Percentiles rank a stretch among this genome's conserved stretches.
Evolutionary conservation across 495 filamentous ascomycete species (phyloP).

Genomic region (Massariosphaeria phaeospora): DNA sequence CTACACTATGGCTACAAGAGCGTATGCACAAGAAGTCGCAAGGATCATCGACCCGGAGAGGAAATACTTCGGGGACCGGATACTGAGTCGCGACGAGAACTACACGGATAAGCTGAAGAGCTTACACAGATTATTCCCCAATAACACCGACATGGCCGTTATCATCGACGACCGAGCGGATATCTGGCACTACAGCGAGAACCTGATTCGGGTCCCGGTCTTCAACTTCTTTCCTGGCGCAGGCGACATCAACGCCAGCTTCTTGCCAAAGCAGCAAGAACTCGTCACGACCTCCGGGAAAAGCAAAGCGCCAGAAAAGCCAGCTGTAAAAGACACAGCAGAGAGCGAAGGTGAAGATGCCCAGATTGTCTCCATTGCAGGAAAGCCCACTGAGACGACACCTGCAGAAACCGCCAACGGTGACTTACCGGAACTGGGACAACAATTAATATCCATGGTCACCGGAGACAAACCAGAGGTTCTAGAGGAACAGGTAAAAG

Average conservation of each 20-base stretch:
- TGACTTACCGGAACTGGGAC: slow-evolving; percentile 54
- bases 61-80: slow-evolving; percentile 86
- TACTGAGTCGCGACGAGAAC: slow-evolving; percentile 94
- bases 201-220: slow-evolving; percentile 88
- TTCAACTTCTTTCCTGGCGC: slow-evolving; percentile 98
- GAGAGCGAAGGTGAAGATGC: slow-evolving; percentile 5
- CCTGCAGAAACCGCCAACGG: slow-evolving; percentile 32
- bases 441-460: slow-evolving; percentile 73
- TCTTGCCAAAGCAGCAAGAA: slow-evolving; percentile 69
- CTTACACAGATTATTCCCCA: slow-evolving; percentile 85
- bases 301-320: not conserved
- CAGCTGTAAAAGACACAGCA: not conserved
- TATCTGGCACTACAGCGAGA: slow-evolving; percentile 93
- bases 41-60: slow-evolving; percentile 86
- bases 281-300: slow-evolving; percentile 8
- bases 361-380: slow-evolving; percentile 15
- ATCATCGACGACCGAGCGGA: slow-evolving; percentile 98
- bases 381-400: slow-evolving; percentile 29
- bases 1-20: slow-evolving; percentile 97
- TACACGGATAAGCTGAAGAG: slow-evolving; percentile 86
- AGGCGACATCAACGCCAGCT: slow-evolving; percentile 98
- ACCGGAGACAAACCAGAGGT: slow-evolving; percentile 65
- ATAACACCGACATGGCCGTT: slow-evolving; percentile 97
- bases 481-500: slow-evolving; percentile 67
- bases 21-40: slow-evolving; percentile 87